Evolutionary conservation across 108 stramenopile genomes (phyloP), one percentile per base, ranked within the genome.

Genomic region (Nitzschia palea): DNA sequence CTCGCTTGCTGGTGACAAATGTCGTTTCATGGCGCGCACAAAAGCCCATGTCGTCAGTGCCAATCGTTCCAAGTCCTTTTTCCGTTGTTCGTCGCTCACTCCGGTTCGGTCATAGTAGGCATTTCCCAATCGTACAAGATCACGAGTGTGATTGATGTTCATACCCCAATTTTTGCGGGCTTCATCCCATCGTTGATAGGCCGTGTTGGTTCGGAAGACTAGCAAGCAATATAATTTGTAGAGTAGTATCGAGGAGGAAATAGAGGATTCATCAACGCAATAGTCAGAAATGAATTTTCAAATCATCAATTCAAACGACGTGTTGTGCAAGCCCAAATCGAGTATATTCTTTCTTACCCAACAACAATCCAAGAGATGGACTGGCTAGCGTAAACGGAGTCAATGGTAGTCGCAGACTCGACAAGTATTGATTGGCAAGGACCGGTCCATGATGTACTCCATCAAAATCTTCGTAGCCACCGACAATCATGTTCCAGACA

Each of bases 151-250:
- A 68, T 90, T 86, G 54, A 87, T 90, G 68, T 86, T 90, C 64
- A 84, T 80, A 51, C 88, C 88, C 88, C 88, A 90, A 59, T 83
- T 83, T 67, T 90, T 90, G 53, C 88, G 85, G 42, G 88, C 88
- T 76, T 90, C 88, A 73, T 90, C 88, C 88, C 88, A 90, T 28
- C 89, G 75, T 34, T 78, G 56, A 68, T 86, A 86, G 32, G 78
- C 68, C 1, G 76, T 70, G 70, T 86, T 86, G 73, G 85, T 82
- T 26, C 85, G 81, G 70, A 86, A 89, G 56, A 85, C 88, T 88
- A 44, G 17, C n/a, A n/a, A n/a, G n/a, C n/a, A n/a, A n/a, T n/a
- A n/a, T n/a, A n/a, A n/a, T n/a, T n/a, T n/a, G n/a, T 28, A 29
- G 8, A 45, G 44, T 12, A 20, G 29, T 9, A 12, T 12, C 9